These are phyloP conservation scores for Rhypophila decipiens DNA, from an alignment of 495 filamentous ascomycete species.

Conservation along the genomic window DNA sequence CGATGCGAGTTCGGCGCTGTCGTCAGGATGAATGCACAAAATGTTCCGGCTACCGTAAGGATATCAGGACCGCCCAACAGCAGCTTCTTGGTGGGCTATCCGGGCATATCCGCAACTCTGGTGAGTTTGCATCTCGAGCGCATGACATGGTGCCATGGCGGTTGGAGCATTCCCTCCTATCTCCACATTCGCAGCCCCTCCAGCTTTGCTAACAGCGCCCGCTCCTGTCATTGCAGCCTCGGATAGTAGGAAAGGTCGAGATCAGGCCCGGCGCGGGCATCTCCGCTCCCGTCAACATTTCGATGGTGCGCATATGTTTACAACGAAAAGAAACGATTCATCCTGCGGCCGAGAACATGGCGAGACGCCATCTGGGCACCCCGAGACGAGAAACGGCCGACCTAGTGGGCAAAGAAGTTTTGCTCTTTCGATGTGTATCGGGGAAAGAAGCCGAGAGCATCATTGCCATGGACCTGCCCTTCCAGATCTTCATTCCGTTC, in stretches of 20 bases:
- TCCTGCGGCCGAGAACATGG: conserved; percentile 85
- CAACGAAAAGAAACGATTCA: conserved; percentile 94
- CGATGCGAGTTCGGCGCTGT: conserved; percentile 13
- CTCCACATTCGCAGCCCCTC: conserved; percentile 1
- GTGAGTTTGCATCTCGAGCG: conserved; percentile 44
- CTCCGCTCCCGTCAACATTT: conserved; percentile 82
- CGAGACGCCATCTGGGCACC: conserved; percentile 86
- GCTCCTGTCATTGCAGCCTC: conserved; percentile 51
- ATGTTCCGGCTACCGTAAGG: conserved; percentile 75
- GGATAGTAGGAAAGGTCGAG: conserved; percentile 97
- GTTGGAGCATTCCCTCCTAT: neutral
- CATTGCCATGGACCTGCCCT: conserved; percentile 95
- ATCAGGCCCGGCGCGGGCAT: conserved; percentile 79
- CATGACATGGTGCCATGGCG: no score
- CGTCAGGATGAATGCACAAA: conserved; percentile 24
- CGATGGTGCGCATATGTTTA: conserved; percentile 89
- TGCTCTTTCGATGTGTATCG: conserved; percentile 77
- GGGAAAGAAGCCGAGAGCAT: conserved; percentile 83
- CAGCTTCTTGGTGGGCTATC: conserved; percentile 93
- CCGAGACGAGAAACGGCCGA: conserved; percentile 87
- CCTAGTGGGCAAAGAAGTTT: conserved; percentile 91
- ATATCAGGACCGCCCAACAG: conserved; percentile 96
- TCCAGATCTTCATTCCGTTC: conserved; percentile 94
- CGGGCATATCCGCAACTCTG: conserved; percentile 95
- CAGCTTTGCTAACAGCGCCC: conserved; percentile 19